Conservation (phyloP, 164 flowering plant species). For the Vitis riparia region DNA sequence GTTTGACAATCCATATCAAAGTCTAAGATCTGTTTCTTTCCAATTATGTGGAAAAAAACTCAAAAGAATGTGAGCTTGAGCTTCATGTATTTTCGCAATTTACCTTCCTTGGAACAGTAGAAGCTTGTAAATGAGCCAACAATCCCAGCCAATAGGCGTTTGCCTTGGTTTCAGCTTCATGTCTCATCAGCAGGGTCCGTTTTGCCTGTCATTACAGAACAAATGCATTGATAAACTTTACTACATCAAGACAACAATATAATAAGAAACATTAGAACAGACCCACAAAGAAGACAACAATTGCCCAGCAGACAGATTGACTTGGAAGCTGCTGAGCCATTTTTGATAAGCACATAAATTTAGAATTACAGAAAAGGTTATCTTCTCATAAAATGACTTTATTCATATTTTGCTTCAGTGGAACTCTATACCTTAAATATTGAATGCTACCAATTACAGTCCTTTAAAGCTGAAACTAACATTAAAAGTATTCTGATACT, state of each 20-base stretch:
- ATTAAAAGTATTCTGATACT: neutral
- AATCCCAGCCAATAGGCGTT: slow-evolving; percentile 98
- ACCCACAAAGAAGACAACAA: neutral
- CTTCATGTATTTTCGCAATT: slow-evolving; percentile 4
- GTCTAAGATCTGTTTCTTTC: neutral
- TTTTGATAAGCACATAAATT: no score
- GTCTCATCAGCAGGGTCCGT: slow-evolving; percentile 89
- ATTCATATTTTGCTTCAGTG: neutral
- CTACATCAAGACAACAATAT: neutral
- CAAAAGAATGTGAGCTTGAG: neutral
- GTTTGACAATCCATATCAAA: neutral
- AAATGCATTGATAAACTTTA: neutral
- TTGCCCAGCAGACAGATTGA: neutral
- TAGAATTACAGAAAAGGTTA: neutral
- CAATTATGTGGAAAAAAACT: neutral
- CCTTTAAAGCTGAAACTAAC: neutral
- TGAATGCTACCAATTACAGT: neutral
- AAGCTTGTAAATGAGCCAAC: slow-evolving; percentile 87
- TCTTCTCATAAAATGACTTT: neutral
- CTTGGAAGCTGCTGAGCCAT: no score
- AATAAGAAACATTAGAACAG: neutral
- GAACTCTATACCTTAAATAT: neutral
- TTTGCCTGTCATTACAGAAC: slow-evolving; percentile 63
- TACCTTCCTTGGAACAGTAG: slow-evolving; percentile 96
- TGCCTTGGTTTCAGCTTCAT: slow-evolving; percentile 96